Evolutionary conservation across 164 flowering plant species (phyloP), one percentile per base, ranked within the genome.

Genomic region (Annona cherimola): DNA sequence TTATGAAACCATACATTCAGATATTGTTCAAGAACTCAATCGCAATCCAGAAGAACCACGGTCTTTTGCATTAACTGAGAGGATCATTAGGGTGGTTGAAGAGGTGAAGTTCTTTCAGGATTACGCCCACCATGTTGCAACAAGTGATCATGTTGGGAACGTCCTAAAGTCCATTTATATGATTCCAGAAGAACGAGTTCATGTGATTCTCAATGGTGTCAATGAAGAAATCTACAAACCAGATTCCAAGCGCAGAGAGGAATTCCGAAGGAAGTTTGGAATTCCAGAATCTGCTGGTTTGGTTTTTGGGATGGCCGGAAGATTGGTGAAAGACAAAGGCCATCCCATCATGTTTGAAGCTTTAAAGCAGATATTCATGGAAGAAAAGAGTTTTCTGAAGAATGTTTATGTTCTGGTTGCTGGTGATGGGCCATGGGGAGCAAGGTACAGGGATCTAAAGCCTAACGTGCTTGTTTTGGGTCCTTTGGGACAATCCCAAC

Each of bases 391-490:
- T 7, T 55, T 81, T 71, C 66, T 71, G 66, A 76, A 70, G 42
- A 72, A 66, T 45, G 79, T 79, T 19, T 68, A 79, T 57, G 77
- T 86, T 71, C 80, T 90, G 11, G 86, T 92, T n/a, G 95, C 92
- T 6, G 95, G 97, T 45, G 83, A 85, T 78, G 97, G 95, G 62
- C 95, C 97, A 14, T 89, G 97, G 92, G 84, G 86, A 44, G 74
- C 45, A 40, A 78, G 88, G 71, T 90, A 87, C 72, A 82, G 76
- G 80, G 89, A 84, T 5, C 85, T 90, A 2, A 89, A 95, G 1
- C 16, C 83, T 2, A 86, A 84, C 70, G 42, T 86, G 9, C 68
- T 82, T 12, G 91, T 90, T 74, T 73, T 92, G 70, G 97, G 95
- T 19, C 85, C 97, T 19, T n/a, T 89, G 71, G 85, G 84, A 44